A percentile compares a stretch with the other conserved stretches of the same genome.
Evolutionary conservation across 495 filamentous ascomycete genomes (phyloP).

Genomic region (Podospora pseudopauciseta): DNA sequence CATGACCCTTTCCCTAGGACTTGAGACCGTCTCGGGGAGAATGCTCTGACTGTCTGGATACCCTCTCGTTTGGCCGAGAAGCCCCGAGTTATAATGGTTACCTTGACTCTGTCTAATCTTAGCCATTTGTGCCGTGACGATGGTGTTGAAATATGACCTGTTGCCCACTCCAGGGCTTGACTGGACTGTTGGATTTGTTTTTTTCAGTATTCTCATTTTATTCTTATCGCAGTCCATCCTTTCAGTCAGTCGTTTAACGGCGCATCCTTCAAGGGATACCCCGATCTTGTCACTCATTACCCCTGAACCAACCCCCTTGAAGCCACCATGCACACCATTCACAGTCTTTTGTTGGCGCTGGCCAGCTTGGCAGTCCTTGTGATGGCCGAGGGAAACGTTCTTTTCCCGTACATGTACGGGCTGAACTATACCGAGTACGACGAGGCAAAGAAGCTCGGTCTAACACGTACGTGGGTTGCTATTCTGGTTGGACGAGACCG

Average conservation of each 20-base stretch:
- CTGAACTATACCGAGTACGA: constrained; percentile 23
- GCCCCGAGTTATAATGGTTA: constrained; percentile 17
- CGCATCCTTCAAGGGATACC: constrained; percentile 9
- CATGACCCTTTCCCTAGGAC: constrained; percentile 3
- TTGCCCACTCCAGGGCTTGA: constrained; percentile 3
- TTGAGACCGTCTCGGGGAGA: constrained; percentile 13
- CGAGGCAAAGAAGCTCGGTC: constrained; percentile 15
- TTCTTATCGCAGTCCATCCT: background rate
- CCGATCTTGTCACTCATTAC: constrained; percentile 12
- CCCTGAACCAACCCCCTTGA: constrained; percentile 1
- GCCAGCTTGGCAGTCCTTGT: constrained; percentile 18
- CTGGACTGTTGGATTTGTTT: background rate
- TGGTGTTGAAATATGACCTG: constrained; percentile 19
- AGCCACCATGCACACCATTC: constrained; percentile 19
- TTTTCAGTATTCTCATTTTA: background rate
- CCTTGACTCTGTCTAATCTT: constrained; percentile 28
- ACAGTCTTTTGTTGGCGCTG: constrained; percentile 19
- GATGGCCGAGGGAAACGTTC: constrained; percentile 16
- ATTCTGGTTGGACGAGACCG: background rate
- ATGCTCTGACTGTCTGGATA: background rate
- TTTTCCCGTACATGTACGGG: constrained; percentile 23
- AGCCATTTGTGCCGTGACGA: background rate
- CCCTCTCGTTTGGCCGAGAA: constrained; percentile 13
- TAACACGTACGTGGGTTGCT: constrained; percentile 21
- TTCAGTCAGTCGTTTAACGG: constrained; percentile 15